Evolutionary conservation across 306 rosid species (phyloP), one percentile per base, ranked within the genome.

Genomic region (Ormosia emarginata): DNA sequence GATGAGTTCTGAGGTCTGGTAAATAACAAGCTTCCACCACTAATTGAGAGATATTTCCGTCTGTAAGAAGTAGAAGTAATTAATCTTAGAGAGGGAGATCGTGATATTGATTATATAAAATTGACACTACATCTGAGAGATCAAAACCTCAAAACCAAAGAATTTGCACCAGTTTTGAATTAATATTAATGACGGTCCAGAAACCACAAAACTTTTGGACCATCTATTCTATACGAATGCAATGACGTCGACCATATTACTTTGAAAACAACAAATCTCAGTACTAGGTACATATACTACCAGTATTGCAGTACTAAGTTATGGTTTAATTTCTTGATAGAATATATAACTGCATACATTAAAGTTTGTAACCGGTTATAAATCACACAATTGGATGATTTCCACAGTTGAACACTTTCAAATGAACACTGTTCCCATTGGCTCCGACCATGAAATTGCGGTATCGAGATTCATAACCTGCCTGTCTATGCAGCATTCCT

Each of bases 361-460:
- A 79, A 77, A 81, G 33, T 49, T 9, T 69, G 77, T 74, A 72
- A 79, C 56, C 15, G 17, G 67, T 61, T 53, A 77, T 65, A n/a
- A 68, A 44, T 61, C 56, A 73, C 18, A 24, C 29, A 59, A 32
- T 6, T n/a, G 55, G 43, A 61, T 33, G 81, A 15, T 58, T 75
- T 81, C 76, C 69, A 68, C 8, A 67, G 32, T 37, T 73, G 34
- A 59, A 39, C n/a, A 64, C 75, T n/a, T 57, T 73, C 24, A 64
- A 53, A 81, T 70, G 81, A 71, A 84, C 81, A 81, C 13, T 89
- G 90, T 85, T 84, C 82, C 85, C 84, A 53, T 78, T 18, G 68
- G 66, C 56, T 84, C 88, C 91, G 84, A 84, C 90, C 89, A 87
- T 72, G 80, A 83, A 86, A 64, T 82, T 83, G 80, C 86, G 91